Conservation (phyloP, 306 rosid genomes). For the Sophora flavescens region DNA sequence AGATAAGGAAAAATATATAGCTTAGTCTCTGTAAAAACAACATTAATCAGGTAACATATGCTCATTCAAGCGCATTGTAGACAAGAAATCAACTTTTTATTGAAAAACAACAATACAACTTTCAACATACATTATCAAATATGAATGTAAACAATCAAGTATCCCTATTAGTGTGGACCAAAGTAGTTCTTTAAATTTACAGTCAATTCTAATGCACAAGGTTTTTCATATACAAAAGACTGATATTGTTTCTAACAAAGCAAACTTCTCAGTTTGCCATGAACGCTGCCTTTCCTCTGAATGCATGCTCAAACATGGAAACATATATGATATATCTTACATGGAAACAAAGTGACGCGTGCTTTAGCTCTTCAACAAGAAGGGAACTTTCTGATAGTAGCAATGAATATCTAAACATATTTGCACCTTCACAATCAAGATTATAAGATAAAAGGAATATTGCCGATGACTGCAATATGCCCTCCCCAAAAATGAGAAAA, state of each 20-base stretch:
- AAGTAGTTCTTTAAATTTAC: slow-evolving; percentile 36
- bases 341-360: slow-evolving; percentile 89
- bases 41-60: too few relatives aligned
- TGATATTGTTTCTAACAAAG: not conserved
- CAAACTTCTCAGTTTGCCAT: slow-evolving; percentile 34
- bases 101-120: slow-evolving; percentile 42
- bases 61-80: slow-evolving; percentile 41
- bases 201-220: slow-evolving; percentile 43
- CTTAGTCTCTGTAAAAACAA: too few relatives aligned
- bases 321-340: slow-evolving; percentile 50
- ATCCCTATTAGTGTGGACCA: slow-evolving; percentile 36
- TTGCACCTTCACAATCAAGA: slow-evolving; percentile 73
- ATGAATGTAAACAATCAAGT: slow-evolving; percentile 39
- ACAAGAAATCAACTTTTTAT: slow-evolving; percentile 37
- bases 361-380: slow-evolving; percentile 85
- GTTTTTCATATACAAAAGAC: slow-evolving; percentile 50
- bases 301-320: slow-evolving; percentile 2
- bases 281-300: slow-evolving; percentile 16
- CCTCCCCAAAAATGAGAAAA: slow-evolving; percentile 17
- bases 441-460: slow-evolving; percentile 21
- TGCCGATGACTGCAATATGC: slow-evolving; percentile 14
- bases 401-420: slow-evolving; percentile 96
- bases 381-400: slow-evolving; percentile 94
- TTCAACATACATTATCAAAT: slow-evolving; percentile 36
- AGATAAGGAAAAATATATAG: too few relatives aligned